Conservation (phyloP, 2,329 filamentous ascomycete genomes). For the Cercospora sojina region DNA sequence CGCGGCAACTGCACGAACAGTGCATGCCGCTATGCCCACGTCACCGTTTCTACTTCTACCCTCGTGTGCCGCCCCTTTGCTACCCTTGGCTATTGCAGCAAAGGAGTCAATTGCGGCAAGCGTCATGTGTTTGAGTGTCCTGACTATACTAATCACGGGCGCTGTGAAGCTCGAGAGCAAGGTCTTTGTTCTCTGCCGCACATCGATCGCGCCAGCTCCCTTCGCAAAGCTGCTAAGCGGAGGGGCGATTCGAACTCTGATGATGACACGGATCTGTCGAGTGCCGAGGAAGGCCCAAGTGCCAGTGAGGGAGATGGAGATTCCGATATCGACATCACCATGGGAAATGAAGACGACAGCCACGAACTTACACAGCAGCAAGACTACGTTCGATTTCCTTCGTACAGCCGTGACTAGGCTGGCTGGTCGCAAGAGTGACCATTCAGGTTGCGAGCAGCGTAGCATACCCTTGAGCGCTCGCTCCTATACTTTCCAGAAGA, state of each 20-base stretch:
- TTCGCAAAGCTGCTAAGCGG: constrained; percentile 58
- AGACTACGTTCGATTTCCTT: constrained; percentile 52
- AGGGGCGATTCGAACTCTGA: constrained; percentile 40
- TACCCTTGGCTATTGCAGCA: constrained; percentile 82
- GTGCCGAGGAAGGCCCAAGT: constrained; percentile 67
- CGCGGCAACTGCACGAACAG: constrained; percentile 86
- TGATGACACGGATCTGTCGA: constrained; percentile 62
- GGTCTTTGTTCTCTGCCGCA: constrained; percentile 78
- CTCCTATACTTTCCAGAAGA: not conserved
- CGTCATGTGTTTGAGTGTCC: constrained; percentile 87
- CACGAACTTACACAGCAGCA: constrained; percentile 54
- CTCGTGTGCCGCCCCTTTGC: constrained; percentile 83
- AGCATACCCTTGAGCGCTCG: not conserved
- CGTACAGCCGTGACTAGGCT: not conserved
- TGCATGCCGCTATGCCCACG: constrained; percentile 83
- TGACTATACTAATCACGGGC: constrained; percentile 87
- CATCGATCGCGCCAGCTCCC: constrained; percentile 81
- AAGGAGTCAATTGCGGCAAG: constrained; percentile 72
- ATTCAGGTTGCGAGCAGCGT: not conserved
- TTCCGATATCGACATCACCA: constrained; percentile 50
- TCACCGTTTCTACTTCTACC: constrained; percentile 71
- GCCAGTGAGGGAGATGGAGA: constrained; percentile 50
- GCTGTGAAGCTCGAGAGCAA: constrained; percentile 66
- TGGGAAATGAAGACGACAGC: constrained; percentile 39
- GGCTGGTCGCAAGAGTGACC: not conserved